Percentiles rank a stretch among this genome's conserved stretches.
phyloP scores from a whole-genome alignment of 257 asterid species.

The Solanum medicagineum region DNA sequence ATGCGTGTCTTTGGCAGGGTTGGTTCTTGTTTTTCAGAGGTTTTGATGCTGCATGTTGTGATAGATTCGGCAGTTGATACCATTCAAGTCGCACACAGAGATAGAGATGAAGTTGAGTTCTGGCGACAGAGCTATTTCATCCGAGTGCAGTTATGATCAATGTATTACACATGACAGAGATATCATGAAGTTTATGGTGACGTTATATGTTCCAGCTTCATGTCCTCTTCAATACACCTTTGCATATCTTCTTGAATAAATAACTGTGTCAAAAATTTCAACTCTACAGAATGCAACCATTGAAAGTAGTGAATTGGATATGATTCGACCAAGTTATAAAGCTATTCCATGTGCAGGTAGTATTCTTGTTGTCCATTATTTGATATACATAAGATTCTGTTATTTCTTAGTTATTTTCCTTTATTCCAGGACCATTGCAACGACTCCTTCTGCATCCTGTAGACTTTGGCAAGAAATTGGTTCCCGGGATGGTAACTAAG shows the following conservation, averaged over 20 bases:
- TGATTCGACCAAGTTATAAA: conserved; percentile 43
- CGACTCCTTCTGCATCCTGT: conserved; percentile 8
- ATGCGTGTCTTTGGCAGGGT: conserved; percentile 25
- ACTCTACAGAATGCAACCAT: conserved; percentile 21
- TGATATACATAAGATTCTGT: background rate
- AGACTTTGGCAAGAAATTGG: conserved; percentile 4
- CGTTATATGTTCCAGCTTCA: background rate
- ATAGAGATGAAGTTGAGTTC: conserved; percentile 19
- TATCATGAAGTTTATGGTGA: conserved; percentile 27
- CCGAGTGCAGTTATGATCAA: conserved; percentile 6
- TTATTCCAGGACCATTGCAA: conserved; percentile 36
- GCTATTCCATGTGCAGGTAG: conserved; percentile 45
- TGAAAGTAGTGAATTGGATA: conserved; percentile 23
- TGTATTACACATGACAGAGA: conserved; percentile 12
- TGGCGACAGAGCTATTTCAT: conserved; percentile 6
- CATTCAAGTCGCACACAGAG: conserved; percentile 18
- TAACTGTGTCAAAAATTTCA: background rate
- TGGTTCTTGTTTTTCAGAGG: conserved; percentile 22
- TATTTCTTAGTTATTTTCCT: background rate
- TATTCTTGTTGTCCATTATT: background rate
- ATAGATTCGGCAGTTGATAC: conserved; percentile 21
- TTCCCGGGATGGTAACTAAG: conserved; percentile 46
- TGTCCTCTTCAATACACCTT: background rate
- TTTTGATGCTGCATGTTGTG: conserved; percentile 34
- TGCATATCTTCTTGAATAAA: background rate